Base-by-base conservation (phyloP, 768 basidiomycete genomes). In the Boletales sp. region DNA sequence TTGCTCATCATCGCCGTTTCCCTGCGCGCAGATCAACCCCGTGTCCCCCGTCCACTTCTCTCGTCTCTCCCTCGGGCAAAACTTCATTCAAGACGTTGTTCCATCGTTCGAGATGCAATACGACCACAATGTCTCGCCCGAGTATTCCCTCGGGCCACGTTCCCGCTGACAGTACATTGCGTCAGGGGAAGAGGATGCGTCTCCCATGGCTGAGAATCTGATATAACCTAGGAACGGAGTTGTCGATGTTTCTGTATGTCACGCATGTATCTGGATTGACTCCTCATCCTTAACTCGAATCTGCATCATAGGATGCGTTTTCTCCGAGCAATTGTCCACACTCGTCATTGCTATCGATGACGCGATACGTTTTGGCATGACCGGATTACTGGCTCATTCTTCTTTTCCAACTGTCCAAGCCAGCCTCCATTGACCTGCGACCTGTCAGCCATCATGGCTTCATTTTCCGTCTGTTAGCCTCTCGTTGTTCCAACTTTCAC, bases 161-260 rank as follows among this genome's bases (percentile, higher is more conserved):
- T 19, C 59, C 66, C 19, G 51, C 58, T 34, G 63, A 63, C 21
- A 58, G 46, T 42, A 40, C 46, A 19, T 24, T 60, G 37, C 58
- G 59, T 48, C 66, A 55, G 47, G 63, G 60, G 36, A 66, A 64
- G 59, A 62, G 63, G 42, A 53, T 58, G 34, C 63, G 61, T 48
- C 50, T 69, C 15, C 57, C 61, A 37, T 69, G 68, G 64, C 44
- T 66, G 48, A 68, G 57, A 55, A 52, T 64, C 27, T 69, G 50
- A 66, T 57, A 34, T 58, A 50, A 32, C 38, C 34, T 50, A n/a
- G 29, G 41, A 52, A 51, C 6, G 18, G 29, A 27, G 24, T 36
- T 43, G 48, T 32, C 18, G 32, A 52, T 51, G 27, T 53, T 50
- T 47, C 43, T 53, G 64, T 66, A 61, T 56, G 59, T 59, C 51